Conservation (phyloP, 2,329 filamentous ascomycete genomes). For the Phialophora macrospora region DNA sequence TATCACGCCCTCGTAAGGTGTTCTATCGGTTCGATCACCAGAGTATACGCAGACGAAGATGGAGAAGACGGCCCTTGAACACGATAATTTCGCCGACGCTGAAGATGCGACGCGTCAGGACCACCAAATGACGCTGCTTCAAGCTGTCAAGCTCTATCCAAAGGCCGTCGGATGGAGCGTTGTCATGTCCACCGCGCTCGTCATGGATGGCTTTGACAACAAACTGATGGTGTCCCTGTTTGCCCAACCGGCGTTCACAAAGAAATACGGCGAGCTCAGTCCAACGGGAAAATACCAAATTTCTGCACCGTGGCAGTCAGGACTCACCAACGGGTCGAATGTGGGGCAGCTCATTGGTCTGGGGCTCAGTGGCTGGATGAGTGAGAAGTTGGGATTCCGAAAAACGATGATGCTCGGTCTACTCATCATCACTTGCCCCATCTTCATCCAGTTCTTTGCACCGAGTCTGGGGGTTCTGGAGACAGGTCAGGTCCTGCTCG, state of each 20-base stretch:
- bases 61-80: too few relatives aligned
- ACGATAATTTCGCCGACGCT: background rate
- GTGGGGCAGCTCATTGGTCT: slow-evolving; percentile 70
- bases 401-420: slow-evolving; percentile 67
- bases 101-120: slow-evolving; percentile 49
- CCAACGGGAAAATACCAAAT: slow-evolving; percentile 43
- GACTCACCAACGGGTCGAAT: slow-evolving; percentile 60
- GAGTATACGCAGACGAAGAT: too few relatives aligned
- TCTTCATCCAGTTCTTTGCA: slow-evolving; percentile 50
- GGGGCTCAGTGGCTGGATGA: slow-evolving; percentile 66
- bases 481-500: slow-evolving; percentile 45
- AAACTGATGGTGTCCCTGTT: slow-evolving; percentile 53
- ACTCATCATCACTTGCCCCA: slow-evolving; percentile 47
- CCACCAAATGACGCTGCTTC: slow-evolving; percentile 70
- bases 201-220: slow-evolving; percentile 72
- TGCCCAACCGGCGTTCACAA: slow-evolving; percentile 50
- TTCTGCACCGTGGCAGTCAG: slow-evolving; percentile 62
- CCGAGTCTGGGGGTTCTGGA: slow-evolving; percentile 42
- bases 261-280: slow-evolving; percentile 51
- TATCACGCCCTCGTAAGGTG: too few relatives aligned
- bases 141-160: slow-evolving; percentile 81
- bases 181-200: slow-evolving; percentile 83
- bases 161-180: slow-evolving; percentile 84
- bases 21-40: too few relatives aligned
- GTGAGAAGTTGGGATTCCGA: slow-evolving; percentile 67